Base-by-base conservation (phyloP, 345 rosid species). In the Arabis alpina region DNA sequence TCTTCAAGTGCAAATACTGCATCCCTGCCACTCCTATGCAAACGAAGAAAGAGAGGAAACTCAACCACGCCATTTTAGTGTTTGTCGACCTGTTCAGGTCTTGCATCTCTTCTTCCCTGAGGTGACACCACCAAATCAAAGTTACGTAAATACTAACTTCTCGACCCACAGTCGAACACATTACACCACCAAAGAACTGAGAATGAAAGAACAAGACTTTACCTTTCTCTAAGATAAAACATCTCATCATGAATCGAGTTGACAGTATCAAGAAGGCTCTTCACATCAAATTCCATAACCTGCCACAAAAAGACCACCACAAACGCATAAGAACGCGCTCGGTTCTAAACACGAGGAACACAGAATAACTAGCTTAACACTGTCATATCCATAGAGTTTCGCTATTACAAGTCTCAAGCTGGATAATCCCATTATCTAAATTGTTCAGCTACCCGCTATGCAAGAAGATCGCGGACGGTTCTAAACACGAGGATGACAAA, bases 41-140 rank as follows among this genome's bases (percentile, higher is more conserved):
- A 27, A 94, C 83, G 41, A 82, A 50, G 13, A 91, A 90, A 0
- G 97, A 91, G 24, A 94, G 82, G 12, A 87, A 54, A 74, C 96
- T 83, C 52, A 94, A 72, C 90, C 85, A 82, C 10, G 86, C 93
- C 99, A 94, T 94, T 70, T 72, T 91, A 6, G 83, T 45, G 77
- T 87, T 89, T 0, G 99, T 94, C 5, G 84, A 71, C 50, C 65
- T 73, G 79, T 88, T 94, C 69, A 94, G 75, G 4, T 83, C 92
- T 79, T 89, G 93, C 99, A 91, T 94, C 81, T 91, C 89, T 53
- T 85, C 92, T 83, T 91, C 99, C 72, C 97, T 91, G 90, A 36
- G 67, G 39, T 3, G 39, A 58, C 3, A 36, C 37, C 61, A 70
- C 32, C 25, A 73, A 34, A 13, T 54, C 59, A 59, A 28, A 4